A percentile compares a stretch with the other conserved stretches of the same genome.
Conservation (phyloP, 202 grass and related monocot genomes). For the Schoenoplectus tabernaemontani region DNA sequence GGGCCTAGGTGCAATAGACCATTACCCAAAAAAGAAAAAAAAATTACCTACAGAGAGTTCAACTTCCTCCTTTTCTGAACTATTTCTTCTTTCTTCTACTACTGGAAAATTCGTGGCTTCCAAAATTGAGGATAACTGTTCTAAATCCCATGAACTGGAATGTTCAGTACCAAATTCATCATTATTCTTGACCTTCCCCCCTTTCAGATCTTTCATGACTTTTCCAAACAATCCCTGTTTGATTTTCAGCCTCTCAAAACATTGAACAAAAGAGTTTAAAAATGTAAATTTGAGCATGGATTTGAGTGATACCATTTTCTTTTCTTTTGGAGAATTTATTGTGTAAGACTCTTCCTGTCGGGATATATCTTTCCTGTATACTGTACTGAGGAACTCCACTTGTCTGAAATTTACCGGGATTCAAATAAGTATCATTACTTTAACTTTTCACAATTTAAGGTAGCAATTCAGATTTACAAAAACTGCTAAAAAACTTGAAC, state of each 20-base stretch:
- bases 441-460: slow-evolving; percentile 16
- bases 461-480: background rate
- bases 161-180: slow-evolving; percentile 41
- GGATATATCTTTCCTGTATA: slow-evolving; percentile 44
- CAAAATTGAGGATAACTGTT: slow-evolving; percentile 67
- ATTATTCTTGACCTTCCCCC: slow-evolving; percentile 55
- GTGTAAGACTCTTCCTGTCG: slow-evolving; percentile 46
- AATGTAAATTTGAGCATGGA: slow-evolving; percentile 13
- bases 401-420: slow-evolving; percentile 38
- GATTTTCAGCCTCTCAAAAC: slow-evolving; percentile 8
- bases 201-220: slow-evolving; percentile 83
- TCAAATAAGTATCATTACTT: slow-evolving; percentile 21
- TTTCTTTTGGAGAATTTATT: slow-evolving; percentile 79
- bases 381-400: slow-evolving; percentile 54
- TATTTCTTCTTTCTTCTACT: slow-evolving; percentile 45
- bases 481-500: slow-evolving; percentile 12
- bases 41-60: slow-evolving; percentile 76
- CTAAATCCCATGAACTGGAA: slow-evolving; percentile 30
- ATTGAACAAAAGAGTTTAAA: slow-evolving; percentile 4
- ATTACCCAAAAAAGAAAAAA: background rate
- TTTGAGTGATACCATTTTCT: slow-evolving; percentile 61
- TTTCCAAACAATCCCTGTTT: slow-evolving; percentile 78
- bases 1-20: background rate
- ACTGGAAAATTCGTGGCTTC: slow-evolving; percentile 52
- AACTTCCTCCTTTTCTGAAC: slow-evolving; percentile 42